Evolutionary conservation across 2,329 filamentous ascomycete genomes (phyloP).

Genomic region (Clarireedia homoeocarpa): DNA sequence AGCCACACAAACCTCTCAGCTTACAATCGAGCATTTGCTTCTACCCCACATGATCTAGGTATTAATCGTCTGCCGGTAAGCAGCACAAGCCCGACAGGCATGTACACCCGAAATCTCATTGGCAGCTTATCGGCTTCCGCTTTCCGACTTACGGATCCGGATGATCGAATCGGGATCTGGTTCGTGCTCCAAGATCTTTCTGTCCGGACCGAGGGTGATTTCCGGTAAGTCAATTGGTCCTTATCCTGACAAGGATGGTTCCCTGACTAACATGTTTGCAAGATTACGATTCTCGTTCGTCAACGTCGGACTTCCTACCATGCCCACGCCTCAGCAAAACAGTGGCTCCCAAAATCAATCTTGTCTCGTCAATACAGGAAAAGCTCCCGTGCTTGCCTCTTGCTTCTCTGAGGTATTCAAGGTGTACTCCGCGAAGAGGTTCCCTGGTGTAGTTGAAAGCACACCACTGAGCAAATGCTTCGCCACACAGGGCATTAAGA

Average conservation of each 20-base stretch:
- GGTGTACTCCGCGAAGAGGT: constrained; percentile 96
- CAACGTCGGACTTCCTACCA: constrained; percentile 58
- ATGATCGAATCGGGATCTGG: constrained; percentile 84
- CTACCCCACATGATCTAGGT: constrained; percentile 15
- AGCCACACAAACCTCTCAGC: constrained; percentile 7
- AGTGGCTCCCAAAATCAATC: constrained; percentile 29
- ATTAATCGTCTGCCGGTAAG: constrained; percentile 17
- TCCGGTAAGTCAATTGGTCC: constrained; percentile 54
- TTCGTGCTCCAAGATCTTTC: constrained; percentile 94
- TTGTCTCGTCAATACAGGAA: constrained; percentile 59
- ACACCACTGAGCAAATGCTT: constrained; percentile 88
- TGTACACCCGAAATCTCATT: constrained; percentile 94
- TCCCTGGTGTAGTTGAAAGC: constrained; percentile 93
- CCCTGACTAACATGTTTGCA: not conserved
- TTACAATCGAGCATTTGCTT: constrained; percentile 11
- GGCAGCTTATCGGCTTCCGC: constrained; percentile 86
- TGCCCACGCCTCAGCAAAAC: constrained; percentile 3
- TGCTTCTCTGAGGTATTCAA: constrained; percentile 86
- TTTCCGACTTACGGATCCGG: constrained; percentile 69
- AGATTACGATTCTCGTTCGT: constrained; percentile 69
- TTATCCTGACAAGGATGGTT: not conserved
- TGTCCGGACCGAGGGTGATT: constrained; percentile 84
- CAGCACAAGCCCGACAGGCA: constrained; percentile 53
- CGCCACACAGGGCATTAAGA: constrained; percentile 67
- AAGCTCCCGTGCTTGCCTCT: constrained; percentile 74